These are phyloP conservation scores for Saprolegnia parasitica DNA, from an alignment of 352 stramenopile genomes.

Conservation along the genomic window DNA sequence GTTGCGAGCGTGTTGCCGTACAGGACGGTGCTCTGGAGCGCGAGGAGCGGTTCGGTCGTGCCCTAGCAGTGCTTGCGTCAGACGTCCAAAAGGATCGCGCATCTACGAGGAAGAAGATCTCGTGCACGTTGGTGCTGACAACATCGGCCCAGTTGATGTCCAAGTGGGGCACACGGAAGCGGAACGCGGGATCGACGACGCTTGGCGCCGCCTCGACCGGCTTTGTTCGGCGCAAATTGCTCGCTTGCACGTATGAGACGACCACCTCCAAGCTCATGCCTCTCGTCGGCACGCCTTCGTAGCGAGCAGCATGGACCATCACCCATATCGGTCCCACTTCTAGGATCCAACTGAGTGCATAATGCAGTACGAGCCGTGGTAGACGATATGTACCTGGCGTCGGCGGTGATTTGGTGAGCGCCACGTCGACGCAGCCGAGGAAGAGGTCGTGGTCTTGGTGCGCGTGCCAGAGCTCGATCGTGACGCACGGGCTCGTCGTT, in stretches of 20 bases:
- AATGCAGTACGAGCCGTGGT: too few species aligned
- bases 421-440: background rate
- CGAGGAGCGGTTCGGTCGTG: constrained; percentile 46
- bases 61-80: constrained; percentile 32
- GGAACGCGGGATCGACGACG: constrained; percentile 51
- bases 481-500: background rate
- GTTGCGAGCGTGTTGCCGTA: constrained; percentile 37
- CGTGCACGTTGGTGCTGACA: constrained; percentile 46
- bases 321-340: constrained; percentile 23
- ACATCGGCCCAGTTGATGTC: constrained; percentile 56
- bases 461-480: constrained; percentile 26
- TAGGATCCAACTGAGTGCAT: constrained; percentile 4
- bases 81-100: background rate
- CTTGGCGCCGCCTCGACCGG: background rate
- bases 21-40: constrained; percentile 52
- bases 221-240: background rate
- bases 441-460: constrained; percentile 19
- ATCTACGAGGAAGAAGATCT: constrained; percentile 61
- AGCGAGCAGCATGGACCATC: background rate
- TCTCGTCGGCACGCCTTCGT: constrained; percentile 4
- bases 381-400: too few species aligned
- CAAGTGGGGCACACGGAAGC: constrained; percentile 44
- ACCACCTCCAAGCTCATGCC: constrained; percentile 16
- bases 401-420: background rate
- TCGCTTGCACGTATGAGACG: constrained; percentile 10